Evolutionary conservation across 2,329 filamentous ascomycete species (phyloP), one percentile per base, ranked within the genome.

Genomic region (Xylaria sp.): DNA sequence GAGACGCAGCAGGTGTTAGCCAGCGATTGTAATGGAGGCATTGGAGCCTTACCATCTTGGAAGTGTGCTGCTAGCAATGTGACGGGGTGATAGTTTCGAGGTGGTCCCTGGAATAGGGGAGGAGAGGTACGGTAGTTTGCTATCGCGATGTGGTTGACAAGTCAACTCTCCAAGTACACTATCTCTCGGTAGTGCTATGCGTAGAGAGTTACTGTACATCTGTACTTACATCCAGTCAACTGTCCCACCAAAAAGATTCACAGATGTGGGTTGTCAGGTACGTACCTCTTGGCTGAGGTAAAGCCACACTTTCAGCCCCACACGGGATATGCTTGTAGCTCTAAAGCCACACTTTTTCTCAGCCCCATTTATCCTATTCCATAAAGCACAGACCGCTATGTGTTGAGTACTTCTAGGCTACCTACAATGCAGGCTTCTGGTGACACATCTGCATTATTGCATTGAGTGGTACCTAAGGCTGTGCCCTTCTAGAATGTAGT

Each of bases 21-120:
- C 35, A 51, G 29, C 35, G 61, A 64, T 63, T 44, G 44, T 37
- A 44, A 61, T 54, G 47, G n/a, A 59, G 37, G 47, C 51, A 62
- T 66, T 64, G 58, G 42, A 40, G 18, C 40, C 69, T 68, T 75
- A 77, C 75, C 75, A 77, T 77, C 63, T 70, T 73, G 71, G 63
- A 47, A 40, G 18, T 60, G 13, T 61, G 25, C 47, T 35, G 32
- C 10, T 9, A 48, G 44, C 23, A 25, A 44, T 54, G 16, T 40
- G 51, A 35, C n/a, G 55, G 23, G 40, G 60, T 8, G 21, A 50
- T 23, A n/a, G 59, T 40, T 21, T 57, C 25, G 44, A 65, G 47
- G 32, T 16, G 27, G 54, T 58, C 40, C 37, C 60, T 65, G 23
- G 48, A 51, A 63, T 29, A 25, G 48, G 44, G 27, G 51, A 12